phyloP scores from a whole-genome alignment of 2,329 filamentous ascomycete species.

The Alternaria atra region DNA sequence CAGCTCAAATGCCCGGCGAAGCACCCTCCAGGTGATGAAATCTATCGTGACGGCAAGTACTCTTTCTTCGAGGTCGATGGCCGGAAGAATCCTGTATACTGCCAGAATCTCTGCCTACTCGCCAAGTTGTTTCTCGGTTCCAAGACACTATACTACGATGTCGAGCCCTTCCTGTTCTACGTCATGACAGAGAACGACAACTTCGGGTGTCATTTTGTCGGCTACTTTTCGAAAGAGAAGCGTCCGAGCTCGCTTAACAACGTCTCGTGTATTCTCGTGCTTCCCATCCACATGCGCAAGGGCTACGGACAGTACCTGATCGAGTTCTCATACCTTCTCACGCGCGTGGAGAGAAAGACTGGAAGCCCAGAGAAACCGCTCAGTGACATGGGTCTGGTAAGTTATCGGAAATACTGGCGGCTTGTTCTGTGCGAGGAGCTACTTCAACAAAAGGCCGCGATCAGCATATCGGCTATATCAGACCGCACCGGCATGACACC shows the following conservation, averaged over 20 bases:
- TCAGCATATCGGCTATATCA: constrained; percentile 73
- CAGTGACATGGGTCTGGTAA: constrained; percentile 97
- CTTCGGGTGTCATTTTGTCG: constrained; percentile 92
- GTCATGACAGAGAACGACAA: constrained; percentile 95
- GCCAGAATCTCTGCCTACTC: constrained; percentile 93
- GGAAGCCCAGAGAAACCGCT: constrained; percentile 97
- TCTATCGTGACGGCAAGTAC: constrained; percentile 88
- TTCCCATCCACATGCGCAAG: constrained; percentile 96
- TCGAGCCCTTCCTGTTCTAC: constrained; percentile 96
- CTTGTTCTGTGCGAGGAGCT: constrained; percentile 87
- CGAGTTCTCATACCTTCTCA: constrained; percentile 97
- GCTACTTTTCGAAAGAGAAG: constrained; percentile 99
- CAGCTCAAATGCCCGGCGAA: constrained; percentile 88
- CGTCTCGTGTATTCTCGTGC: constrained; percentile 93
- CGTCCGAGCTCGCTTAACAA: constrained; percentile 94
- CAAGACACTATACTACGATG: constrained; percentile 97
- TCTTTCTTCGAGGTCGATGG: constrained; percentile 99
- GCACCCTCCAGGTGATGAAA: constrained; percentile 96
- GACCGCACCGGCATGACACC: constrained; percentile 93
- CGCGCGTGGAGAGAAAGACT: constrained; percentile 89
- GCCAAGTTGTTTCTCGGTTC: constrained; percentile 98
- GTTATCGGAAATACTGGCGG: constrained; percentile 97
- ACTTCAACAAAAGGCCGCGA: constrained; percentile 66
- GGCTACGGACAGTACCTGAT: constrained; percentile 97
- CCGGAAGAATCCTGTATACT: constrained; percentile 97